A percentile compares a stretch with the other conserved stretches of the same genome.
Conservation (phyloP, 108 stramenopile species). For the Asterionellopsis glacialis region DNA sequence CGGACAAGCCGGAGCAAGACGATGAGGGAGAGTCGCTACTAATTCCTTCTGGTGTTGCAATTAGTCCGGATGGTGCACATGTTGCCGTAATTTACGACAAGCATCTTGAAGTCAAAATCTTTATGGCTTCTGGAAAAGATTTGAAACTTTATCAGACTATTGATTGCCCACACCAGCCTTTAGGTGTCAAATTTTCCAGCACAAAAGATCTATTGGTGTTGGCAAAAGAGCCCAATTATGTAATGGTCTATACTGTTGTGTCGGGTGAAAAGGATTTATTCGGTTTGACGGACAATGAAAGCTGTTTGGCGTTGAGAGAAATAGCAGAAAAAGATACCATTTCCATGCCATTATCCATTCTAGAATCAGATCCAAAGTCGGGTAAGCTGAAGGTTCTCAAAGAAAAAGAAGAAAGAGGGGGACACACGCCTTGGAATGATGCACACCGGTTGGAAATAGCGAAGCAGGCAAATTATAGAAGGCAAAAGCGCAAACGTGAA, state of each 20-base stretch:
- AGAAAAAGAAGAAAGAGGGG: slow-evolving; percentile 34
- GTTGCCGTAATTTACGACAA: slow-evolving; percentile 29
- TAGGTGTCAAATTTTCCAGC: slow-evolving; percentile 25
- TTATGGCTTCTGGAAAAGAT: slow-evolving; percentile 13
- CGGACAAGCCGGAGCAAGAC: slow-evolving; percentile 4
- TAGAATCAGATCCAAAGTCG: slow-evolving; percentile 41
- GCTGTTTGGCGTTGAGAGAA: slow-evolving; percentile 6
- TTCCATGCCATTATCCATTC: slow-evolving; percentile 44
- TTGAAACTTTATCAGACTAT: slow-evolving; percentile 23
- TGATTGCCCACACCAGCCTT: slow-evolving; percentile 37
- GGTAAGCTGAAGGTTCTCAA: slow-evolving; percentile 37
- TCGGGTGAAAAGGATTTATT: slow-evolving; percentile 11
- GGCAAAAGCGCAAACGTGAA: slow-evolving; percentile 16
- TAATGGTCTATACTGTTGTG: slow-evolving; percentile 23
- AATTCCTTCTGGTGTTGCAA: background rate
- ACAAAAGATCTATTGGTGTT: slow-evolving; percentile 37
- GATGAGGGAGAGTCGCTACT: slow-evolving; percentile 5
- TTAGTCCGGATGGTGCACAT: slow-evolving; percentile 11
- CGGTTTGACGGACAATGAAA: slow-evolving; percentile 8
- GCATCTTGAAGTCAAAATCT: slow-evolving; percentile 32
- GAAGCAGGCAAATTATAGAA: slow-evolving; percentile 28
- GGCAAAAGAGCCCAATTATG: slow-evolving; percentile 42
- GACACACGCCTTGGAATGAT: slow-evolving; percentile 38
- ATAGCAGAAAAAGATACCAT: slow-evolving; percentile 16
- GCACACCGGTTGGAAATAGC: slow-evolving; percentile 33